These are phyloP conservation scores for Phlyctochytrium bullatum DNA, from an alignment of 192 early-diverging fungal genomes.

Conservation along the genomic window DNA sequence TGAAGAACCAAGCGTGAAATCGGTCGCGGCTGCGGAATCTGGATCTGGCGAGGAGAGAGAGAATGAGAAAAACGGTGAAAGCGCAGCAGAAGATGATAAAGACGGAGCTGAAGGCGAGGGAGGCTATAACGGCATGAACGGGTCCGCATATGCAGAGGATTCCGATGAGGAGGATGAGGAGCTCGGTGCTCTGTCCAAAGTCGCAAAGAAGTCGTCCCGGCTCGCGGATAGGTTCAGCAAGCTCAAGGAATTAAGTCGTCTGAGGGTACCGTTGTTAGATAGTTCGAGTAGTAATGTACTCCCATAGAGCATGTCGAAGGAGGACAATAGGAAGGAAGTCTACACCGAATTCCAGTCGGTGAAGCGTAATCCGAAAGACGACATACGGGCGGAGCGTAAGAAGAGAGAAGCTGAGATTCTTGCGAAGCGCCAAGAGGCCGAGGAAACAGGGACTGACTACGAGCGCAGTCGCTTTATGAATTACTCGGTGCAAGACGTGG, in stretches of 20 bases:
- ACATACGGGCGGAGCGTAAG: slow-evolving; percentile 61
- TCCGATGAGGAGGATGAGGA: background rate
- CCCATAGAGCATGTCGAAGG: slow-evolving; percentile 12
- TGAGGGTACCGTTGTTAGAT: background rate
- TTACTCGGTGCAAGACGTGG: slow-evolving; percentile 83
- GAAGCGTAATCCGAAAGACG: slow-evolving; percentile 64
- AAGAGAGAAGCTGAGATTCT: slow-evolving; percentile 71
- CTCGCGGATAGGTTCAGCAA: background rate
- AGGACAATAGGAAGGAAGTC: slow-evolving; percentile 68
- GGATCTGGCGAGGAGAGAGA: background rate
- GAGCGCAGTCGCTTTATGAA: slow-evolving; percentile 78
- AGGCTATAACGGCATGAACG: background rate
- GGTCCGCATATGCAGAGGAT: background rate
- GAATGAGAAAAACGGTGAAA: background rate
- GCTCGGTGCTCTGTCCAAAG: background rate
- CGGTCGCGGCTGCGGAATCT: background rate
- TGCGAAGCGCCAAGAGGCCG: slow-evolving; percentile 48
- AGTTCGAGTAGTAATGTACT: background rate
- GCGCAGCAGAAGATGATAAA: background rate
- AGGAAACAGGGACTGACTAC: slow-evolving; percentile 75
- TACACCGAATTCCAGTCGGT: slow-evolving; percentile 71
- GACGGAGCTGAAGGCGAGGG: background rate
- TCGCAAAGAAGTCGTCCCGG: background rate
- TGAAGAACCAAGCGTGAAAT: background rate
- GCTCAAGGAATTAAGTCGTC: background rate